Percentiles rank a stretch among this genome's conserved stretches.
These are phyloP conservation scores for Malassezia sympodialis DNA, from an alignment of 1,284 basidiomycete species.

Conservation along the genomic window DNA sequence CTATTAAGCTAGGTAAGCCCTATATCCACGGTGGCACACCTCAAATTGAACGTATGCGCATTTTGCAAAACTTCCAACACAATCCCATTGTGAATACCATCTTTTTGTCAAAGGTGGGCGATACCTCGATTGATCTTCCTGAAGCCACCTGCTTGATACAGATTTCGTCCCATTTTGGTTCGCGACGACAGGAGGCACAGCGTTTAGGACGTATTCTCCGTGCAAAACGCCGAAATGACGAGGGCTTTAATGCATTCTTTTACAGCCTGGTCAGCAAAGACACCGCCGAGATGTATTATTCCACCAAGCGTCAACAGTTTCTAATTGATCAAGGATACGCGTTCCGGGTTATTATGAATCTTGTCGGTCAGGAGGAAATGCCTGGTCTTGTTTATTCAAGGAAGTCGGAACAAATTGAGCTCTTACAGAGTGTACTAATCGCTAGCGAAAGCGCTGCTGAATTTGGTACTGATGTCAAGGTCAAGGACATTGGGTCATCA, in stretches of 20 bases:
- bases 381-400: constrained; percentile 84
- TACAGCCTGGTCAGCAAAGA: constrained; percentile 98
- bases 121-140: constrained; percentile 96
- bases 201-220: constrained; percentile 83
- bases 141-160: constrained; percentile 99
- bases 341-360: constrained; percentile 97
- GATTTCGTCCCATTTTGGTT: constrained; percentile 99
- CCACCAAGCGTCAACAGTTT: constrained; percentile 96
- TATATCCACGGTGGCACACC: constrained; percentile 96
- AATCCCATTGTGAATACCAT: constrained; percentile 90
- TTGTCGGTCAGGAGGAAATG: constrained; percentile 78
- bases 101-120: constrained; percentile 97
- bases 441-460: constrained; percentile 85
- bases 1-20: constrained; percentile 80
- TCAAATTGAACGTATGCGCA: constrained; percentile 88
- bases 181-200: constrained; percentile 93
- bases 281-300: constrained; percentile 99
- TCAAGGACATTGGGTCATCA: constrained; percentile 20
- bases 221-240: constrained; percentile 94
- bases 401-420: constrained; percentile 83
- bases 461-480: constrained; percentile 70
- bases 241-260: constrained; percentile 99
- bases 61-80: constrained; percentile 89
- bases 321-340: constrained; percentile 97
- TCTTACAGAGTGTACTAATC: constrained; percentile 76